Percentiles rank a stretch among this genome's conserved stretches.
Evolutionary conservation across 2,329 filamentous ascomycete genomes (phyloP).

Genomic region (Colletotrichum caudatum): DNA sequence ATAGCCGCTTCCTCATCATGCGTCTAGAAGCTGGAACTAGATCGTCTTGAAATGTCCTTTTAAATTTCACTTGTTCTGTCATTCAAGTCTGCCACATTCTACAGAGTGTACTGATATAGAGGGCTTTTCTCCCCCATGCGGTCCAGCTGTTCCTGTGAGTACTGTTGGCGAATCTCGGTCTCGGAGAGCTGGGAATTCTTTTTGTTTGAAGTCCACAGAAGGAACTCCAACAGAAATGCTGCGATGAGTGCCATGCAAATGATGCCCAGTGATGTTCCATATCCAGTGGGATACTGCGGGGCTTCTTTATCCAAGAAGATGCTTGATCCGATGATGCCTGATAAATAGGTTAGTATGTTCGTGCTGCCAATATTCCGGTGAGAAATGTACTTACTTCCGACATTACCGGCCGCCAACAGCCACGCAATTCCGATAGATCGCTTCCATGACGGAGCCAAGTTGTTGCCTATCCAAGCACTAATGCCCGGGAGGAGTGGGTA

Average conservation of each 20-base stretch:
- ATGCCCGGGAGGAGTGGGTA: conserved; percentile 50
- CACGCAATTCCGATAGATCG: conserved; percentile 45
- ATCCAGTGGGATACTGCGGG: conserved; percentile 53
- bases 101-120: conserved; percentile 30
- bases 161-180: conserved; percentile 44
- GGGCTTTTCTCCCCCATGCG: conserved; percentile 50
- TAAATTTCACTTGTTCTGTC: no score
- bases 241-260: conserved; percentile 45
- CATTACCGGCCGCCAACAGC: conserved; percentile 43
- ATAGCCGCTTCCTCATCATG: no score
- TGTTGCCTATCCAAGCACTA: conserved; percentile 45
- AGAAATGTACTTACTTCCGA: conserved; percentile 9
- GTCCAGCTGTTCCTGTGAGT: conserved; percentile 49
- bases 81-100: background rate
- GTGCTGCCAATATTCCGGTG: background rate
- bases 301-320: conserved; percentile 53
- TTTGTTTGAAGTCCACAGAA: conserved; percentile 45
- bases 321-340: conserved; percentile 54
- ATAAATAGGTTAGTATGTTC: background rate
- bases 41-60: no score
- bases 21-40: no score
- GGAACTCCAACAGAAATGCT: conserved; percentile 48
- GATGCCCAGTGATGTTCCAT: conserved; percentile 45
- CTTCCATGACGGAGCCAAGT: conserved; percentile 45
- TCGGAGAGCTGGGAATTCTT: conserved; percentile 44